phyloP scores from a whole-genome alignment of 176 grass and related monocot genomes.

The Ampelocalamus luodianensis region DNA sequence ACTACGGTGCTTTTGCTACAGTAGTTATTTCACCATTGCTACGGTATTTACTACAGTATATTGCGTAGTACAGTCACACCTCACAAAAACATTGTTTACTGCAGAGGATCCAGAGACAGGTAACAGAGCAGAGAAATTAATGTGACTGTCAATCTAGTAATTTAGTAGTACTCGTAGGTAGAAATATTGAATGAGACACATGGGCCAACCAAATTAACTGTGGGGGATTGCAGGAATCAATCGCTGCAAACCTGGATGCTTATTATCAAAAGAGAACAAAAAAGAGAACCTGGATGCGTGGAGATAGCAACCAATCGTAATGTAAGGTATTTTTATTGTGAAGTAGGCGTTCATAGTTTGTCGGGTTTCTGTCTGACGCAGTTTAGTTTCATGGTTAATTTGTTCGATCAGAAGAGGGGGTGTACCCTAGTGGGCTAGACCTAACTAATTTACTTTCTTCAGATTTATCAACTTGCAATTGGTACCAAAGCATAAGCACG shows the following conservation, averaged over 20 bases:
- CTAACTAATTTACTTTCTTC: background rate
- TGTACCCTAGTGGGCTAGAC: background rate
- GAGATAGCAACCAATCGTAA: no score
- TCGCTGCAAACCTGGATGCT: background rate
- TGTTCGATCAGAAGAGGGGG: background rate
- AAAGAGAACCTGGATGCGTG: background rate
- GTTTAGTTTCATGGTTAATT: no score
- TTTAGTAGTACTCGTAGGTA: background rate
- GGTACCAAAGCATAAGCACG: background rate
- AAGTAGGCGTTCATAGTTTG: no score
- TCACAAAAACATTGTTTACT: no score
- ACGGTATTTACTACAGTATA: no score
- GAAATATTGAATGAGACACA: background rate
- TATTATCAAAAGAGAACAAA: no score
- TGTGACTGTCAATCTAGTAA: background rate
- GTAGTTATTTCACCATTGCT: no score
- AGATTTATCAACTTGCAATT: background rate
- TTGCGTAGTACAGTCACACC: no score
- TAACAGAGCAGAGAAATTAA: background rate
- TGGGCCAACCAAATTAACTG: background rate
- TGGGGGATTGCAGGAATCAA: background rate
- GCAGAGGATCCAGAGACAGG: no score
- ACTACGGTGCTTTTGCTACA: no score
- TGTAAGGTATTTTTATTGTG: no score
- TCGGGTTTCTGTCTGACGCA: no score